These are phyloP conservation scores for Solanum corneliomulleri DNA, from an alignment of 257 asterid genomes.

Conservation along the genomic window DNA sequence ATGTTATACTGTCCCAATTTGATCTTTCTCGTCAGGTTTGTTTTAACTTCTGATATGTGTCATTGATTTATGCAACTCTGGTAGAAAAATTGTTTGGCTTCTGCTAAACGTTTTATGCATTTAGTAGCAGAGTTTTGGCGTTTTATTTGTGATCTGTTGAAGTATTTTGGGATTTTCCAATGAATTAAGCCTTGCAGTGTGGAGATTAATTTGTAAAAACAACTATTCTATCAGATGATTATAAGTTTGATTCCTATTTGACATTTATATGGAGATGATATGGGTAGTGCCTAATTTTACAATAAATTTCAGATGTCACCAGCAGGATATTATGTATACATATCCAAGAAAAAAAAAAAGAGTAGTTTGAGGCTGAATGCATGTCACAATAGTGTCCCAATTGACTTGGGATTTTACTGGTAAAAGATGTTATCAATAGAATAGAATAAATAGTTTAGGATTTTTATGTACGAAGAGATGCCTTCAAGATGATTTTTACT, in stretches of 20 bases:
- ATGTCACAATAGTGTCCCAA: background rate
- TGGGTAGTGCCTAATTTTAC: background rate
- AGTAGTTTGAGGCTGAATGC: background rate
- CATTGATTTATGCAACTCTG: background rate
- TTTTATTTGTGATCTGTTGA: background rate
- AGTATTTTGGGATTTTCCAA: background rate
- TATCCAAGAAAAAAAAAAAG: background rate
- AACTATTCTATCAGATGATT: background rate
- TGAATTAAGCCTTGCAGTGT: background rate
- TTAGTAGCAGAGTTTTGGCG: background rate
- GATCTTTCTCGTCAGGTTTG: conserved; percentile 89
- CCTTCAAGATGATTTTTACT: background rate
- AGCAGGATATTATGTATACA: background rate
- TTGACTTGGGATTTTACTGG: background rate
- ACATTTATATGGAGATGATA: background rate
- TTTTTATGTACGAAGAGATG: background rate
- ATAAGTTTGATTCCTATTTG: background rate
- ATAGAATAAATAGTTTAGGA: background rate
- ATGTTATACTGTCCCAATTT: conserved; percentile 77
- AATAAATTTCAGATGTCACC: background rate
- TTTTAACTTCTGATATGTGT: background rate
- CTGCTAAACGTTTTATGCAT: background rate
- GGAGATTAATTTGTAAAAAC: background rate
- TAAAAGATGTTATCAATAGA: background rate
- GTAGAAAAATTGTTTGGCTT: background rate